Percentiles rank a stretch among this genome's conserved stretches.
phyloP scores from a whole-genome alignment of 73 alveolate species.

The Paramecium primaurelia region DNA sequence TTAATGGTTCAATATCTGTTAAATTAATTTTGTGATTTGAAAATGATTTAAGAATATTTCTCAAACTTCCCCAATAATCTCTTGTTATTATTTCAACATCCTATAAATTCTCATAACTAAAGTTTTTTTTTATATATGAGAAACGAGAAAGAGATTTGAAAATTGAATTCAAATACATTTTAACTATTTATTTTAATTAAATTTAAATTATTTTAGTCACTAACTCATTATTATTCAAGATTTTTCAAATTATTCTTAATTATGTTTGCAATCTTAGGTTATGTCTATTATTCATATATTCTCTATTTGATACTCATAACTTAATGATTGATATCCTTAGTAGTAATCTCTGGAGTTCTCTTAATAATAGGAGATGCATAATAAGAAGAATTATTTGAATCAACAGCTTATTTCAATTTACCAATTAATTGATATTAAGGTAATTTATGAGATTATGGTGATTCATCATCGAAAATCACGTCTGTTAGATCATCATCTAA shows the following conservation, averaged over 20 bases:
- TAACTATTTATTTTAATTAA: no score
- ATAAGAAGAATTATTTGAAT: background rate
- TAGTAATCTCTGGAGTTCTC: background rate
- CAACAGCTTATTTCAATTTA: background rate
- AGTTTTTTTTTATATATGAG: background rate
- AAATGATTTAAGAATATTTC: background rate
- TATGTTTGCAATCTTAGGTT: background rate
- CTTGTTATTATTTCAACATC: slow-evolving; percentile 5
- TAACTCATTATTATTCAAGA: background rate
- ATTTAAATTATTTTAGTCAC: background rate
- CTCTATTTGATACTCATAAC: background rate
- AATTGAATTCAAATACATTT: background rate
- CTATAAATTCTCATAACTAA: background rate
- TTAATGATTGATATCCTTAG: background rate
- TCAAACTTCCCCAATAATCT: background rate
- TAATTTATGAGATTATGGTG: background rate
- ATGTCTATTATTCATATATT: background rate
- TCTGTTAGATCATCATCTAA: background rate
- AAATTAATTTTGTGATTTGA: background rate
- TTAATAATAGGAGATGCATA: background rate
- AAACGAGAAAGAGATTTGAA: background rate
- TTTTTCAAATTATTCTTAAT: background rate
- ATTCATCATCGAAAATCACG: background rate
- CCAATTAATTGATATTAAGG: background rate
- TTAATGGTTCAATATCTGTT: background rate